Percentiles rank a stretch among this genome's conserved stretches.
Conservation (phyloP, 1,284 basidiomycete species). For the Xerocomus nothofagi region DNA sequence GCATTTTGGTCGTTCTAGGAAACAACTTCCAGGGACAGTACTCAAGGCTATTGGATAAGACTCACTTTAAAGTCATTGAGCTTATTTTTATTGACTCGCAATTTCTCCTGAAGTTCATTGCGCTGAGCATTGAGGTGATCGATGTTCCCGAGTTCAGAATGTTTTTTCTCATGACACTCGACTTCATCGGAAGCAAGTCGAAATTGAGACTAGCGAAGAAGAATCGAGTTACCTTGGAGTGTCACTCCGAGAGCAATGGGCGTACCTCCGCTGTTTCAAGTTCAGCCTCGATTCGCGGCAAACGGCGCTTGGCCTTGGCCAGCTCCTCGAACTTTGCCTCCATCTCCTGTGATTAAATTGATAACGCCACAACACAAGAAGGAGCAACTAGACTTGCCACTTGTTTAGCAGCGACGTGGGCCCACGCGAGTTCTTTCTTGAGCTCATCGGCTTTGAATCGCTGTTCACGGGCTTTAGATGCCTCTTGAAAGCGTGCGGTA, state of each 20-base stretch:
- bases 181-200: constrained; percentile 48
- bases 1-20: constrained; percentile 46
- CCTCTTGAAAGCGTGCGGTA: constrained; percentile 64
- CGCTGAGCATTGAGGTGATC: constrained; percentile 50
- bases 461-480: constrained; percentile 71
- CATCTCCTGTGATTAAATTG: constrained; percentile 45
- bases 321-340: constrained; percentile 50
- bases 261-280: constrained; percentile 50
- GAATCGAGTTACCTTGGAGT: neutral
- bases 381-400: constrained; percentile 39
- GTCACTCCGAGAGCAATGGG: neutral
- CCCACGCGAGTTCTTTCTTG: constrained; percentile 87
- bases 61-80: constrained; percentile 50
- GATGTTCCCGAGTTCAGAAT: constrained; percentile 51
- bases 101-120: constrained; percentile 43
- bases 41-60: neutral
- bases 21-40: neutral
- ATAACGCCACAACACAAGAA: neutral
- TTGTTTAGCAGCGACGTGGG: constrained; percentile 78
- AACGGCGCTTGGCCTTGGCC: constrained; percentile 45
- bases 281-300: constrained; percentile 53
- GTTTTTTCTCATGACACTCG: constrained; percentile 46
- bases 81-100: constrained; percentile 47
- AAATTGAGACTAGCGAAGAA: constrained; percentile 39
- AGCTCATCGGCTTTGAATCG: constrained; percentile 66